Evolutionary conservation across 352 stramenopile species (phyloP).

Genomic region (Globisporangium viniferum): DNA sequence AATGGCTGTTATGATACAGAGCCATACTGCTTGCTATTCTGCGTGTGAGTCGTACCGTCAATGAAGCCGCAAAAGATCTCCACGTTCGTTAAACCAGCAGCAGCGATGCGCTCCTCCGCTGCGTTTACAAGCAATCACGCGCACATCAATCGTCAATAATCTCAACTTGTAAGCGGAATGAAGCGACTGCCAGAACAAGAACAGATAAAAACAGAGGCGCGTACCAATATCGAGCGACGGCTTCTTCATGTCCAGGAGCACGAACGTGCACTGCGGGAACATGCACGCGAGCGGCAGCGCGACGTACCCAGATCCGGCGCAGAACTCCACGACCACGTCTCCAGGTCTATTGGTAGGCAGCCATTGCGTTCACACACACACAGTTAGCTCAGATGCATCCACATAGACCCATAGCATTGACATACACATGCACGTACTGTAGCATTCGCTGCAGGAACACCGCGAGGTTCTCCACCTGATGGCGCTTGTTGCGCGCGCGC

Average conservation of each 20-base stretch:
- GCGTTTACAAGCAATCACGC: too few relatives aligned
- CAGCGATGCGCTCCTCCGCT: constrained; percentile 63
- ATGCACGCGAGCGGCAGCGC: constrained; percentile 70
- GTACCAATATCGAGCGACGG: constrained; percentile 72
- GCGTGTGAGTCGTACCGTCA: constrained; percentile 26
- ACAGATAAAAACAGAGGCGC: not conserved
- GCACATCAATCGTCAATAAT: not conserved
- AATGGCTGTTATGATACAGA: not conserved
- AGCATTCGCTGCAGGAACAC: constrained; percentile 66
- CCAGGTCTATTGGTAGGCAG: constrained; percentile 34
- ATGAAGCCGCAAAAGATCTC: constrained; percentile 75
- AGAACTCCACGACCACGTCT: constrained; percentile 82
- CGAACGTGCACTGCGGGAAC: constrained; percentile 71
- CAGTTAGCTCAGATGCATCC: not conserved
- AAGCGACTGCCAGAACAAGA: not conserved
- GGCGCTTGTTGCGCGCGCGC: constrained; percentile 64
- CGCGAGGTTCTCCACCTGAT: constrained; percentile 77
- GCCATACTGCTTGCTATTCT: too few relatives aligned
- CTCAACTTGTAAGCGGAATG: not conserved
- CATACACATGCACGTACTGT: constrained; percentile 23
- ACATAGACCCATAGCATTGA: not conserved
- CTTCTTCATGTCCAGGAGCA: constrained; percentile 77
- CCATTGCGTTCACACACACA: not conserved
- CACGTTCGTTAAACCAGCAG: constrained; percentile 61
- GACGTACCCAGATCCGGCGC: constrained; percentile 72